Conservation (phyloP, 2,329 filamentous ascomycete species). For the Botrytis pseudocinerea region DNA sequence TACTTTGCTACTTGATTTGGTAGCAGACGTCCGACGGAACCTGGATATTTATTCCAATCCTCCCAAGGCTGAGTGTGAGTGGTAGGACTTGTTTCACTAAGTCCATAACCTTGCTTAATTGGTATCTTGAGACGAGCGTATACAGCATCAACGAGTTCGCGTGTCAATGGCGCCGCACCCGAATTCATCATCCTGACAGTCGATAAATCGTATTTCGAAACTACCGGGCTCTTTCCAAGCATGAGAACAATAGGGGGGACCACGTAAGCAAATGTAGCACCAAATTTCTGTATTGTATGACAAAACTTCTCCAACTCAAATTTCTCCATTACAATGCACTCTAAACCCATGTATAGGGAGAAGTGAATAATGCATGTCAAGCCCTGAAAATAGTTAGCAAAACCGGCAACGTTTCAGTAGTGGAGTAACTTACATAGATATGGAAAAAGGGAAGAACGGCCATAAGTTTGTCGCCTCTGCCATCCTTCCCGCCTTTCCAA, state of each 20-base stretch:
- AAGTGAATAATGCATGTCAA: slow-evolving; percentile 73
- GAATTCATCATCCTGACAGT: slow-evolving; percentile 81
- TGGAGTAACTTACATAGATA: slow-evolving; percentile 68
- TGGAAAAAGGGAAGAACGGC: slow-evolving; percentile 89
- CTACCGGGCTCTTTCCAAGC: slow-evolving; percentile 74
- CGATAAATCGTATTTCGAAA: slow-evolving; percentile 78
- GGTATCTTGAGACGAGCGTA: slow-evolving; percentile 73
- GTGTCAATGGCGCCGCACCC: slow-evolving; percentile 81
- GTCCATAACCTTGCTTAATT: slow-evolving; percentile 90
- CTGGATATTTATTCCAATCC: slow-evolving; percentile 75
- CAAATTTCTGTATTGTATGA: slow-evolving; percentile 68
- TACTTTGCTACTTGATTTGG: slow-evolving; percentile 82
- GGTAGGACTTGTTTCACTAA: slow-evolving; percentile 82
- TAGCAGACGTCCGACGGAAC: slow-evolving; percentile 74
- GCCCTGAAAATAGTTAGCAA: slow-evolving; percentile 45
- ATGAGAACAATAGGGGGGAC: slow-evolving; percentile 82
- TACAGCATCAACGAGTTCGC: slow-evolving; percentile 74
- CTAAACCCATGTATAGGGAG: slow-evolving; percentile 63
- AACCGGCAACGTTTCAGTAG: background rate
- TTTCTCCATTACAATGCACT: slow-evolving; percentile 70
- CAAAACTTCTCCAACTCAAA: slow-evolving; percentile 85
- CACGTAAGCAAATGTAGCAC: slow-evolving; percentile 76
- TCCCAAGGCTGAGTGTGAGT: slow-evolving; percentile 73
- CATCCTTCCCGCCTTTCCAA: slow-evolving; percentile 58
- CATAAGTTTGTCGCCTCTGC: slow-evolving; percentile 69